Base-by-base conservation (phyloP, 176 grass and related monocot genomes). In the Puccinellia tenuiflora region DNA sequence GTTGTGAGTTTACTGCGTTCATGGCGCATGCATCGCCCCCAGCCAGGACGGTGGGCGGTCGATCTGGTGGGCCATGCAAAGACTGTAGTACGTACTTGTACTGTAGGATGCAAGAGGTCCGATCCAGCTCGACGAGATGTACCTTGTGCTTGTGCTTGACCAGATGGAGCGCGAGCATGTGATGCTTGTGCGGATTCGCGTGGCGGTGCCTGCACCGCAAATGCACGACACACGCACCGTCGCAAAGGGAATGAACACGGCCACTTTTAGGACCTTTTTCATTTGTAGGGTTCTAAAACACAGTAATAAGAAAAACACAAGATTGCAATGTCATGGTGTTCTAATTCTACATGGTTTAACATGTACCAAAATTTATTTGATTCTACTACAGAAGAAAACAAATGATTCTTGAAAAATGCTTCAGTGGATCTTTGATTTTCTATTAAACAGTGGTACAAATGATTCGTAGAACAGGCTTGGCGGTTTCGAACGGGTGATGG, bases 171-270 rank as follows among this genome's bases (percentile, higher is more conserved):
- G 22, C 13, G 17, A 22, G 43, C 88, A 85, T 60, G 88, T 86
- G 88, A 77, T 78, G 78, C 55, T 45, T 45, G 72, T 71, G 88
- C 52, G 8, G 50, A 42, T 45, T 65, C 82, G 39, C 22, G 16
- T 37, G 78, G 61, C 87, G 51, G 69, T 85, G 82, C 80, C 18
- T 46, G 63, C 79, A 18, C 72, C 50, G 73, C 71, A 20, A 60
- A 63, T 33, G 54, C 48, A 33, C 26, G 48, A 34, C 82, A 34
- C 82, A 39, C n/a, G 14, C 18, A 52, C 55, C 43, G 42, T 21
- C 61, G 34, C 15, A 13, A n/a, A 14, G 17, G 17, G 5, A 63
- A 30, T 21, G 12, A 30, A 43, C 9, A 29, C 14, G 0, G 9
- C 1, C 13, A 35, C 21, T 25, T 53, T 55, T 55, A 47, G 45